These are phyloP conservation scores for Cerioporus squamosus DNA, from an alignment of 1,284 basidiomycete genomes.

Conservation along the genomic window DNA sequence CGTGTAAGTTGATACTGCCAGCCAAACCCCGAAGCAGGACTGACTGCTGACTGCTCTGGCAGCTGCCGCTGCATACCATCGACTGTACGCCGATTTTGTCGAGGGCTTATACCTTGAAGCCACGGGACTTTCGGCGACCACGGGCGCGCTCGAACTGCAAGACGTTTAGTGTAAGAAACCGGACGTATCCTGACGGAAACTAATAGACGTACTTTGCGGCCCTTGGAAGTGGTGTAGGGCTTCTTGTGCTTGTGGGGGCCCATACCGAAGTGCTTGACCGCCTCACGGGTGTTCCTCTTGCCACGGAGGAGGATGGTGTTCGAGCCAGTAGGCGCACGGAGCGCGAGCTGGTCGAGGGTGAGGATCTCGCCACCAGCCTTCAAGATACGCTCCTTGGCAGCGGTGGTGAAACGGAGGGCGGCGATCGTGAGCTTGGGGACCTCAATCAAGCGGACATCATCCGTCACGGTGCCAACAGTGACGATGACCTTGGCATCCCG, in stretches of 20 bases:
- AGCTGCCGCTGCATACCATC: conserved; percentile 17
- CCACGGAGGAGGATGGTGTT: conserved; percentile 96
- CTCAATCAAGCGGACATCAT: conserved; percentile 89
- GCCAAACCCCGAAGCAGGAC: conserved; percentile 26
- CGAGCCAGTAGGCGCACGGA: conserved; percentile 91
- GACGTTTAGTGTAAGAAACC: conserved; percentile 9
- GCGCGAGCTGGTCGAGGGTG: conserved; percentile 96
- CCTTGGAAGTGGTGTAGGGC: conserved; percentile 93
- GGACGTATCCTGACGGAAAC: not conserved
- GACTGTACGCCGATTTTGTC: conserved; percentile 33
- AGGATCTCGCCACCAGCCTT: conserved; percentile 95
- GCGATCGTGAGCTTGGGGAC: conserved; percentile 95
- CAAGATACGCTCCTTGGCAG: conserved; percentile 93
- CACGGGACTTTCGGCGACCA: conserved; percentile 93
- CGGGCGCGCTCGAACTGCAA: conserved; percentile 83
- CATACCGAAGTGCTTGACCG: conserved; percentile 97
- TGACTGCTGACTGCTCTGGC: conserved; percentile 21
- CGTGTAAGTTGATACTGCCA: conserved; percentile 27
- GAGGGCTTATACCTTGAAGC: conserved; percentile 80
- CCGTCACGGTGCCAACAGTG: conserved; percentile 91
- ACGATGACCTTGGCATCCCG: conserved; percentile 88
- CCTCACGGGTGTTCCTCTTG: conserved; percentile 92
- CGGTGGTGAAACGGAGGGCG: conserved; percentile 93
- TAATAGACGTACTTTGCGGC: conserved; percentile 75
- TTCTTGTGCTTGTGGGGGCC: conserved; percentile 93